These are phyloP conservation scores for Candida suzukii DNA, from an alignment of 805 yeast species.

Conservation along the genomic window DNA sequence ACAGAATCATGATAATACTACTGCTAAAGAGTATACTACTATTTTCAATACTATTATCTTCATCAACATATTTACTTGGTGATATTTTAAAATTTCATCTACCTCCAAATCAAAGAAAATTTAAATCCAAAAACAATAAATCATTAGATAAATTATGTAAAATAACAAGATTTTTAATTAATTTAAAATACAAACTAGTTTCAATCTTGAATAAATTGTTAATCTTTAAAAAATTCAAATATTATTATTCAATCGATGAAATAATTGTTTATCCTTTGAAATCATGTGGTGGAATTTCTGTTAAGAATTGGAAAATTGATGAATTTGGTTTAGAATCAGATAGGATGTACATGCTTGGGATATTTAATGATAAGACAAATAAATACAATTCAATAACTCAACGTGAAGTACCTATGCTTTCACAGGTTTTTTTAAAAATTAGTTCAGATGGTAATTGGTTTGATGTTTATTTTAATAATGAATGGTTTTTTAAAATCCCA, in stretches of 20 bases:
- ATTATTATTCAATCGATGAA: conserved; percentile 7
- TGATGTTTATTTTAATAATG: not conserved
- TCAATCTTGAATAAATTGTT: not conserved
- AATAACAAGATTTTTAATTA: not conserved
- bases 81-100: not conserved
- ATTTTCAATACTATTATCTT: not conserved
- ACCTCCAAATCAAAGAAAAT: not conserved
- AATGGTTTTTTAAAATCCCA: not conserved
- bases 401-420: not conserved
- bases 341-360: conserved; percentile 19
- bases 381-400: not conserved
- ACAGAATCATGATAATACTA: too few species aligned
- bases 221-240: not conserved
- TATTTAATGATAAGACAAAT: conserved; percentile 2
- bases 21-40: not conserved
- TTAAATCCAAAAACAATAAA: not conserved
- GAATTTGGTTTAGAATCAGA: conserved; percentile 22
- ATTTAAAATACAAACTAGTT: not conserved
- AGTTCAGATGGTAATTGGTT: not conserved
- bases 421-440: not conserved
- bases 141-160: not conserved
- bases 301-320: conserved; percentile 18
- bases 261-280: conserved; percentile 24
- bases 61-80: not conserved
- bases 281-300: conserved; percentile 19